Percentiles rank a stretch among this genome's conserved stretches.
Conservation (phyloP, 2,329 filamentous ascomycete genomes). For the Juglanconis sp. region DNA sequence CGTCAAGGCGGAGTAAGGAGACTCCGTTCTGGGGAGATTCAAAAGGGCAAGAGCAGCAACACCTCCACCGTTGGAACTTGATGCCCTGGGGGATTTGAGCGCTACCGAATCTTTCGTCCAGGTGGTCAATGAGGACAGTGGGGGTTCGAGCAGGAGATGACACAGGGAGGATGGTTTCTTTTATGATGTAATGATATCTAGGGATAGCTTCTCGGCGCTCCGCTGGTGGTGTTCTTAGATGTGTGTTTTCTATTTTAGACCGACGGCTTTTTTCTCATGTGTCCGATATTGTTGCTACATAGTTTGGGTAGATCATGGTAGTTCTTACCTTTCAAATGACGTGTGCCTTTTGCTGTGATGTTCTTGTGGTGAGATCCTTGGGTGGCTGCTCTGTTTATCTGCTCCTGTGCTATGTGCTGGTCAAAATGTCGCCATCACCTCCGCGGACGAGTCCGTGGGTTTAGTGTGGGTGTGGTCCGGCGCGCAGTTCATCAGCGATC, state of each 20-base stretch:
- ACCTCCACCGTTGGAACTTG: neutral
- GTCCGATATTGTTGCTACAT: neutral
- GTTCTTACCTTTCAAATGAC: neutral
- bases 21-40: no score
- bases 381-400: no score
- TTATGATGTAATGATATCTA: conserved; percentile 7
- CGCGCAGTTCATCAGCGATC: conserved; percentile 2
- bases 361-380: no score
- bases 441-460: conserved; percentile 2
- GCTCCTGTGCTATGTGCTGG: no score
- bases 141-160: neutral
- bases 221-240: conserved; percentile 5
- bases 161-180: neutral
- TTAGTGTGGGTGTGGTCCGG: conserved; percentile 3
- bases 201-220: conserved; percentile 1
- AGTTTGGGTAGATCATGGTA: neutral
- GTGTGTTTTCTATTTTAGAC: conserved; percentile 10
- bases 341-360: no score
- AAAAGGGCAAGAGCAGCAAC: no score
- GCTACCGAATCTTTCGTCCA: conserved; percentile 11
- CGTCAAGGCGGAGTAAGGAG: conserved; percentile 4
- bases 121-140: neutral
- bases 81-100: conserved; percentile 11
- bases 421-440: neutral
- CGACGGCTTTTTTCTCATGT: neutral